phyloP scores from a whole-genome alignment of 2,329 filamentous ascomycete genomes.

The Penicillium sp. region DNA sequence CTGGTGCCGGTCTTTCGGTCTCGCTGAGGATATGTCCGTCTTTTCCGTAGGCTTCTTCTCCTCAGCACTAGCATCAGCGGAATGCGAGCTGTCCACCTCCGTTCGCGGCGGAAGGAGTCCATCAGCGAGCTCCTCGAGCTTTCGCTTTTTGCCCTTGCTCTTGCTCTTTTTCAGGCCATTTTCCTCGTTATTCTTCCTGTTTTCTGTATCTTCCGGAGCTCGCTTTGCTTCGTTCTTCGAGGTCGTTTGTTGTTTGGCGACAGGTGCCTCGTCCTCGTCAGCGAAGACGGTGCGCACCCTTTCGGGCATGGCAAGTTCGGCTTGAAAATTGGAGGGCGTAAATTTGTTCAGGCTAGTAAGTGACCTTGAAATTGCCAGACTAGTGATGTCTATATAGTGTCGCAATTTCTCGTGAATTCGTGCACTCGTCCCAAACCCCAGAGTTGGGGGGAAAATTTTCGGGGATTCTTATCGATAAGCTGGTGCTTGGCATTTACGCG shows the following conservation, averaged over 20 bases:
- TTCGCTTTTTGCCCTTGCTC: constrained; percentile 18
- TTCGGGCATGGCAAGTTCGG: constrained; percentile 46
- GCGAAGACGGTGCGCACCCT: constrained; percentile 46
- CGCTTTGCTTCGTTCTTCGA: constrained; percentile 2
- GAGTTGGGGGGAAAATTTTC: constrained; percentile 27
- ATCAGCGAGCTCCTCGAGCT: constrained; percentile 7
- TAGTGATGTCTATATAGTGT: neutral
- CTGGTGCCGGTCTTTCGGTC: constrained; percentile 11
- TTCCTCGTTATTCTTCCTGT: constrained; percentile 15
- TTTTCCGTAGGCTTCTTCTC: neutral
- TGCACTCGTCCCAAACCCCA: constrained; percentile 11
- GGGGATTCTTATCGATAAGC: constrained; percentile 36
- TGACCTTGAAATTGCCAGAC: neutral
- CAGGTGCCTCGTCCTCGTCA: constrained; percentile 37
- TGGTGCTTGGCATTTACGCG: constrained; percentile 21
- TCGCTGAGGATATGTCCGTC: neutral
- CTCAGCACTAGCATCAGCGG: neutral
- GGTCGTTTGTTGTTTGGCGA: constrained; percentile 17
- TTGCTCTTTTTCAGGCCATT: constrained; percentile 26
- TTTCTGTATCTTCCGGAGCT: constrained; percentile 16
- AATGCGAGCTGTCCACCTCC: neutral
- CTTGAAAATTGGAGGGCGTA: neutral
- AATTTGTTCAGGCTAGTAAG: neutral
- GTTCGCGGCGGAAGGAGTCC: neutral
- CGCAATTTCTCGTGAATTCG: constrained; percentile 4